Base-by-base conservation (phyloP, 495 filamentous ascomycete species). In the Aspergillus biplanus region DNA sequence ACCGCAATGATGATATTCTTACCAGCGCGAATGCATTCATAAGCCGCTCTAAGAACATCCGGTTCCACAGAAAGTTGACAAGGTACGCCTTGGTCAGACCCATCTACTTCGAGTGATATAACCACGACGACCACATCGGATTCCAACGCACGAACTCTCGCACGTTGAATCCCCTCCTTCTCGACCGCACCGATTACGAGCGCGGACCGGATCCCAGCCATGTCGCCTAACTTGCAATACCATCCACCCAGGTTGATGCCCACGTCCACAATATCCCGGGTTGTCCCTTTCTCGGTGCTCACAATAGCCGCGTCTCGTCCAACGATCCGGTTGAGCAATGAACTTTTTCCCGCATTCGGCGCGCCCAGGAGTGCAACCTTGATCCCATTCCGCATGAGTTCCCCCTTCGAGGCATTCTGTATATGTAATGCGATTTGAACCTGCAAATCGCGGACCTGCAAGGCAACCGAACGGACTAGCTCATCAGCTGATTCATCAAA, bases 281-380 rank as follows among this genome's bases (percentile, higher is more conserved):
- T 99, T 0, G 95, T 99, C 0, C 95, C 95, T 34, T 91, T 91
- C 71, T 98, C 94, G 0, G 85, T 80, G 49, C 92, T 97, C 4
- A 98, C 96, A 71, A 99, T 99, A 18, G 91, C 92, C 0, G 95
- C 96, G 69, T 99, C 93, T 54, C 93, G 81, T 3, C 93, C 93
- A n/a, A 97, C 92, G 65, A 99, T 82, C 56, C 85, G 80, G 76
- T 99, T 99, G 69, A 99, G 84, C 59, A 99, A 77, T 1, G 91
- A 96, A 69, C 94, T 97, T 73, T 99, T 99, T 18, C 95, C 95
- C 0, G 89, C 94, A 76, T 99, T 99, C 11, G 95, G 96, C 7
- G 93, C 90, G 0, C 95, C 95, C 6, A 98, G 78, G 7, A 99
- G 80, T 1, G 93, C 89, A 61, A 99, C 85, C 60, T 84, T 86